phyloP scores from a whole-genome alignment of 805 yeast genomes.

The Saturnispora galanensis region DNA sequence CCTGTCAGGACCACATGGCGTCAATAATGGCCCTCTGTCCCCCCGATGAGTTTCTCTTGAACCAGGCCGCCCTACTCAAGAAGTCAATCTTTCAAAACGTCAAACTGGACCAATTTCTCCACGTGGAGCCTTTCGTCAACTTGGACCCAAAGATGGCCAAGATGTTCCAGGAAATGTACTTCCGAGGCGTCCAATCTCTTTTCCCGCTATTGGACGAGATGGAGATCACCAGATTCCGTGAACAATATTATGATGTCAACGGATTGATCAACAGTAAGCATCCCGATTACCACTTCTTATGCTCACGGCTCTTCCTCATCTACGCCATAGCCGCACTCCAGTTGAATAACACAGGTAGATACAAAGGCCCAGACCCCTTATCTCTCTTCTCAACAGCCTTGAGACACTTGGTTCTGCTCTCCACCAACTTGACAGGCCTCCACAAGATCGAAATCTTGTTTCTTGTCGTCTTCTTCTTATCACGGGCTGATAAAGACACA shows the following conservation, averaged over 20 bases:
- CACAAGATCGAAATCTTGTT: slow-evolving; percentile 45
- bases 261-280: slow-evolving; percentile 15
- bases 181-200: slow-evolving; percentile 45
- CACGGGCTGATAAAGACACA: slow-evolving; percentile 54
- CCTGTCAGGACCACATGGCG: no score
- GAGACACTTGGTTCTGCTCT: slow-evolving; percentile 41
- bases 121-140: slow-evolving; percentile 41
- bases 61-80: slow-evolving; percentile 5
- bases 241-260: slow-evolving; percentile 33
- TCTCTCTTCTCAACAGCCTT: slow-evolving; percentile 52
- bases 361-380: slow-evolving; percentile 44
- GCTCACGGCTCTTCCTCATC: slow-evolving; percentile 48
- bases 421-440: slow-evolving; percentile 28
- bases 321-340: slow-evolving; percentile 43
- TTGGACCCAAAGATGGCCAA: slow-evolving; percentile 41
- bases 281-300: slow-evolving; percentile 40
- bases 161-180: slow-evolving; percentile 45
- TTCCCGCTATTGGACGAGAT: slow-evolving; percentile 46
- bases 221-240: slow-evolving; percentile 41
- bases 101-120: slow-evolving; percentile 36
- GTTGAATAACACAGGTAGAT: slow-evolving; percentile 47
- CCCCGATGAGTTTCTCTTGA: not conserved
- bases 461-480: slow-evolving; percentile 42
- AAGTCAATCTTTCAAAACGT: slow-evolving; percentile 32
- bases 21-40: not conserved